Evolutionary conservation across 129 eudicot genomes (phyloP), one percentile per base, ranked within the genome.

Genomic region (Ambrosia artemisiifolia): DNA sequence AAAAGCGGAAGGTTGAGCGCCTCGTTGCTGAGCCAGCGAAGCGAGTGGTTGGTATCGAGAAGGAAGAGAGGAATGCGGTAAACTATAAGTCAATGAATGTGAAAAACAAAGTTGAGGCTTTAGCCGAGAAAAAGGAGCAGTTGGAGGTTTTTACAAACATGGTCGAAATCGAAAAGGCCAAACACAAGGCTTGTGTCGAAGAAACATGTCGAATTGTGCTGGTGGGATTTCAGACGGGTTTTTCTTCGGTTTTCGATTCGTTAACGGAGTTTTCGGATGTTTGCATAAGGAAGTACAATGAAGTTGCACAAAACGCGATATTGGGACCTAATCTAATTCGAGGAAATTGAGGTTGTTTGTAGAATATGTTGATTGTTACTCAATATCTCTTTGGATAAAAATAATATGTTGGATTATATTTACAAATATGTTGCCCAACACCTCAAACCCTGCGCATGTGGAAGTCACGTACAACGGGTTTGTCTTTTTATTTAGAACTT

Each of bases 191-290:
- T 7, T 74, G 51, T 71, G 71, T 78, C 18, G 82, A 70, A 68
- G 82, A 78, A 69, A 81, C 78, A 1, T 47, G 76, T 18, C 66
- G 83, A 20, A 71, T 79, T 6, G 72, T 60, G 13, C 42, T 81
- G 65, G 71, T 80, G 0, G 83, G 80, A 19, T 84, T 86, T 75
- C 82, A 78, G 75, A 75, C 75, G 0, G 91, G 88, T 0, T 80
- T 86, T 57, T 63, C 82, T 30, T 83, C 84, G 9, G 86, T 86
- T 72, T 86, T 86, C 35, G 85, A 80, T 53, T 83, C 88, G 6
- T 40, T 86, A 57, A 46, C 66, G 0, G 85, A 80, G 13, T 86
- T 83, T 57, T 80, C 82, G 0, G 74, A 81, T 63, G 86, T 79
- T 68, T 78, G 83, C 42, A 72, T 75, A 12, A 73, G 79, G 50